Conservation (phyloP, 2,329 filamentous ascomycete species). For the Fusarium xyrophilum region DNA sequence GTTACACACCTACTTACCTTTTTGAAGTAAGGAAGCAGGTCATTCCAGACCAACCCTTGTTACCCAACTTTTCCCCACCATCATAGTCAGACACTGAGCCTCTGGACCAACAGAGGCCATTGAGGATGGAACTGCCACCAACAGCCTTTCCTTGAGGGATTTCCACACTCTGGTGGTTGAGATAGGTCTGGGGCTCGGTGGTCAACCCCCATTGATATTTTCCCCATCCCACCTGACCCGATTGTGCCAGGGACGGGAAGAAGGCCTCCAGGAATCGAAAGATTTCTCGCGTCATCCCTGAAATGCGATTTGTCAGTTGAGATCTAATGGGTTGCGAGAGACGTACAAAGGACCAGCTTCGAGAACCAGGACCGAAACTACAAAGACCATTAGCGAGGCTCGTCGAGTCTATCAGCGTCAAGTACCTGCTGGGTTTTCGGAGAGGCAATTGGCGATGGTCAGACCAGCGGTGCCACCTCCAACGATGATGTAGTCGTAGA, state of each 20-base stretch:
- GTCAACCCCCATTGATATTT: constrained; percentile 39
- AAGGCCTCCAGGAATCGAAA: constrained; percentile 5
- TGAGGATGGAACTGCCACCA: constrained; percentile 51
- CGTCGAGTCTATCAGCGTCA: not conserved
- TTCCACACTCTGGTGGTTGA: constrained; percentile 38
- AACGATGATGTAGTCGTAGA: constrained; percentile 44
- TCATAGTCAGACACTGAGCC: constrained; percentile 51
- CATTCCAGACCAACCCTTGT: constrained; percentile 50
- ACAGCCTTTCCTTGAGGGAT: constrained; percentile 46
- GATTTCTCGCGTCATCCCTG: constrained; percentile 12
- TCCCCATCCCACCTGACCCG: not conserved
- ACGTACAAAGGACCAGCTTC: constrained; percentile 5
- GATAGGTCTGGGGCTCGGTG: constrained; percentile 41
- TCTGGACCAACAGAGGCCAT: constrained; percentile 49
- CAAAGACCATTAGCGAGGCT: not conserved
- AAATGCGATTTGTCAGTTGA: not conserved
- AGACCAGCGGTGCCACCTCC: constrained; percentile 53
- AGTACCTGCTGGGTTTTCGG: constrained; percentile 46
- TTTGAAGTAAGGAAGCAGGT: constrained; percentile 53
- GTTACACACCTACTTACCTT: constrained; percentile 45
- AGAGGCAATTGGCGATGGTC: constrained; percentile 49
- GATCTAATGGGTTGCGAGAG: too few relatives aligned
- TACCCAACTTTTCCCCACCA: constrained; percentile 54
- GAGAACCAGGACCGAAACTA: constrained; percentile 14
- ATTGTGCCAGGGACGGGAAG: constrained; percentile 17